Evolutionary conservation across 202 grass and related monocot genomes (phyloP).

Genomic region (Eragrostis tef): DNA sequence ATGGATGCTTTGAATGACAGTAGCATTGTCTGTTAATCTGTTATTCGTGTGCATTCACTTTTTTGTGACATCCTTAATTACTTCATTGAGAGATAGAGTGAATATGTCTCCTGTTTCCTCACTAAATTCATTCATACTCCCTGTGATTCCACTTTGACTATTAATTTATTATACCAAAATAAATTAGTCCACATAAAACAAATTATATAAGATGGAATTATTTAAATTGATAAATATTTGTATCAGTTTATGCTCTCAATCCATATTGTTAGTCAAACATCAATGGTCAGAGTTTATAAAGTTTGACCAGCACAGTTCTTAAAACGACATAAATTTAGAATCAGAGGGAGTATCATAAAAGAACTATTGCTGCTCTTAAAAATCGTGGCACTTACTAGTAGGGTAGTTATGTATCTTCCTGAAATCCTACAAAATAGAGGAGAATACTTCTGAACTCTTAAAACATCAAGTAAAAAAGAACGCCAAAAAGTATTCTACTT

Average conservation of each 20-base stretch:
- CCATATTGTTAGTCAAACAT: background rate
- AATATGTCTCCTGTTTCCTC: slow-evolving; percentile 9
- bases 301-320: background rate
- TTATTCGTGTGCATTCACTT: background rate
- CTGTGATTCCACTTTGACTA: background rate
- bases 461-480: slow-evolving; percentile 6
- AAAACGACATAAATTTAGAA: background rate
- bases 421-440: background rate
- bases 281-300: background rate
- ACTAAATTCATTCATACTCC: background rate
- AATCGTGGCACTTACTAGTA: background rate
- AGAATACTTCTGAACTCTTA: background rate
- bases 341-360: background rate
- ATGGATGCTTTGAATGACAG: background rate
- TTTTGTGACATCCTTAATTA: background rate
- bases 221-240: background rate
- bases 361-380: background rate
- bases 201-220: background rate
- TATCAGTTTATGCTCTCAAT: background rate
- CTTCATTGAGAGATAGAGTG: background rate
- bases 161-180: background rate
- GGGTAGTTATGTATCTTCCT: background rate
- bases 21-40: background rate
- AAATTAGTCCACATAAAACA: background rate
- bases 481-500: background rate